Conservation (phyloP, 148 eudicot species). For the Heliosperma pusillum region DNA sequence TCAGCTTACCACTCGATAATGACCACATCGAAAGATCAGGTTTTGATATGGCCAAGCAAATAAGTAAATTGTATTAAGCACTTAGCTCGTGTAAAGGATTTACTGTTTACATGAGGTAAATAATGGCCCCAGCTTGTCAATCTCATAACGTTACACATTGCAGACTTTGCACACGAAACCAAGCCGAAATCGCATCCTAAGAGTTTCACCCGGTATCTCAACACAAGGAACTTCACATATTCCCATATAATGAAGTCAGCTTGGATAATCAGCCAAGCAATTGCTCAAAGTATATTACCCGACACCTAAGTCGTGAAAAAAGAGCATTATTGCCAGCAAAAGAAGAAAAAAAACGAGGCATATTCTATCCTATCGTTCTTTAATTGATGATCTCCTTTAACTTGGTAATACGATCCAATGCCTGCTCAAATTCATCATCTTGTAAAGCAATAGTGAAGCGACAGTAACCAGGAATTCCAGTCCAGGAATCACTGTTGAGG, state of each 20-base stretch:
- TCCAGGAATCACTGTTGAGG: conserved; percentile 83
- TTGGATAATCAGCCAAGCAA: not conserved
- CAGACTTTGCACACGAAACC: not conserved
- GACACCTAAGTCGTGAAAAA: conserved; percentile 22
- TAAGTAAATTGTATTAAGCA: not conserved
- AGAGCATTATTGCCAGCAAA: conserved; percentile 7
- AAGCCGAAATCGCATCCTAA: not conserved
- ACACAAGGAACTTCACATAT: not conserved
- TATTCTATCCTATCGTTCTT: not conserved
- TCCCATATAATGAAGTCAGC: not conserved
- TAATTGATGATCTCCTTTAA: conserved; percentile 40
- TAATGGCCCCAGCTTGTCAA: no score
- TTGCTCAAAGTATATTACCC: not conserved
- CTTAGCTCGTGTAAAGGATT: not conserved
- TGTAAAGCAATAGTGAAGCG: conserved; percentile 83
- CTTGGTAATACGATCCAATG: conserved; percentile 56
- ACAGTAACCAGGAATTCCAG: conserved; percentile 86
- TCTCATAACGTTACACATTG: not conserved
- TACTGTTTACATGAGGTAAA: no score
- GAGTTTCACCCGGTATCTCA: not conserved
- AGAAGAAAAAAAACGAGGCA: not conserved
- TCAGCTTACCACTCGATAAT: not conserved
- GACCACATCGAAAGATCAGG: not conserved
- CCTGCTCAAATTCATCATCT: conserved; percentile 67
- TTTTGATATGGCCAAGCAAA: not conserved